Base-by-base conservation (phyloP, 345 rosid species). In the Linum lewisii region DNA sequence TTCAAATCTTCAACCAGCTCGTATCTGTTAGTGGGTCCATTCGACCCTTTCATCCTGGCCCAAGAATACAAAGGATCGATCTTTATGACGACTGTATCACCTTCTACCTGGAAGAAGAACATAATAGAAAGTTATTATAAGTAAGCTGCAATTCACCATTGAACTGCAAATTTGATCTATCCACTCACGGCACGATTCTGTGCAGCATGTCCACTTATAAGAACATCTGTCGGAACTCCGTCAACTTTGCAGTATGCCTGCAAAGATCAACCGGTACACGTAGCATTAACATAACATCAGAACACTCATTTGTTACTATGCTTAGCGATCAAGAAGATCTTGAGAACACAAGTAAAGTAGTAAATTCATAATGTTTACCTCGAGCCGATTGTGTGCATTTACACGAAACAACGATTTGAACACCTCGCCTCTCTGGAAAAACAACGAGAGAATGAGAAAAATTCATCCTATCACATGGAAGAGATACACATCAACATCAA, bases 211-310 rank as follows among this genome's bases (percentile, higher is more conserved):
- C 98, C 96, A 77, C 37, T 78, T 53, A 92, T 79, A 15, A 92
- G 86, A 74, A 92, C 58, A 73, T 92, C 95, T 3, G 77, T 80
- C 42, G 86, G 80, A 6, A 92, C 82, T 63, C 93, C 90, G n/a
- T 92, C 93, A 66, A 92, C 81, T 79, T 83, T 92, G 84, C 98
- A 88, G 62, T 92, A 92, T 15, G 96, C 98, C 98, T 91, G 58
- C 37, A 54, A 70, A 61, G 44, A 54, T 25, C 50, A 57, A n/a
- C n/a, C n/a, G n/a, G n/a, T n/a, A n/a, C n/a, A n/a, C n/a, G n/a
- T n/a, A n/a, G n/a, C n/a, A n/a, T n/a, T n/a, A n/a, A n/a, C n/a
- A n/a, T n/a, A n/a, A n/a, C n/a, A n/a, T n/a, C n/a, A n/a, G n/a
- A n/a, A n/a, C n/a, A n/a, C n/a, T n/a, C n/a, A n/a, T n/a, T 63